Base-by-base conservation (phyloP, 2,329 filamentous ascomycete species). In the Aureobasidium sp. region DNA sequence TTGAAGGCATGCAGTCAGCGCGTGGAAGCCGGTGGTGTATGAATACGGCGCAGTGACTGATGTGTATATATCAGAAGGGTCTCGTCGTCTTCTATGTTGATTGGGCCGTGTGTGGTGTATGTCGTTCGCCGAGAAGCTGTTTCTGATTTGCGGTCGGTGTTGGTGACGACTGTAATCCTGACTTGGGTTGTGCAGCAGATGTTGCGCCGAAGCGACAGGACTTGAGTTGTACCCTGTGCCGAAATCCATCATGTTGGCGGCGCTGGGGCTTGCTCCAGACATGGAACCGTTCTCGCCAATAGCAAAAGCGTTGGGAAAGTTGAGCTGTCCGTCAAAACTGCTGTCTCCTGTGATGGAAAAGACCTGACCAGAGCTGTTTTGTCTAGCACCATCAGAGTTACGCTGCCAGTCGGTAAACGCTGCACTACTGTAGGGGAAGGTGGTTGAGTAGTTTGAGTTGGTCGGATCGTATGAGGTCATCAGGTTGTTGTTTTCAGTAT, bases 21-120 rank as follows among this genome's bases (percentile, higher is more conserved):
- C 88, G 74, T 99, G 94, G 72, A 96, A 97, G 21, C 90, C 90
- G 45, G 84, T 84, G 0, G 92, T 91, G 69, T 97, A 97, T 10
- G 89, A 86, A 70, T 97, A 96, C 4, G 94, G 92, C 68, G 94
- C 87, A 63, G 88, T 91, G 68, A 99, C 90, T 42, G 84, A 88
- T 64, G 92, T 86, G 73, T 97, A 99, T 60, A 97, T 90, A 51
- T 84, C 83, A 0, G 90, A 92, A 5, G 92, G 88, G 69, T 96
- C 90, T 40, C 81, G 79, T 54, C 80, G 78, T 37, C 80, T 78
- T 68, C 82, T 84, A 38, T 74, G 70, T 65, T 65, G 61, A 17
- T 21, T 61, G 37, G 64, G 60, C 19, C 62, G 65, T 9, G 43
- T 49, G 11, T 70, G 70, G 15, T 64, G 60, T 17, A 57, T 49